Evolutionary conservation across 176 grass and related monocot species (phyloP).

Genomic region (Guadua angustifolia): DNA sequence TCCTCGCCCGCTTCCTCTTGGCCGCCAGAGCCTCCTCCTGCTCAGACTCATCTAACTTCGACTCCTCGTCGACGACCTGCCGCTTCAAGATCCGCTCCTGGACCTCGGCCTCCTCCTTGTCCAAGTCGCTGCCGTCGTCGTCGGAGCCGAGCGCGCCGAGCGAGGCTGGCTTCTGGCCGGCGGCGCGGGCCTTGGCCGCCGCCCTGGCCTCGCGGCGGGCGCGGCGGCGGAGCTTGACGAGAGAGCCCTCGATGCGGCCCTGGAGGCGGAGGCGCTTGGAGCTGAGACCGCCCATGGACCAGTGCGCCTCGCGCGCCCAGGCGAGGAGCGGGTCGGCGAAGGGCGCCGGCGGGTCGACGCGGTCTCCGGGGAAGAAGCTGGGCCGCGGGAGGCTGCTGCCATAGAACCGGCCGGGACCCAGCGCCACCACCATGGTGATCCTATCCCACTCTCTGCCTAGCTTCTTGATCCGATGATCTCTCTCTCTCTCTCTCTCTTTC

Average conservation of each 20-base stretch:
- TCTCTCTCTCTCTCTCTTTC: not conserved
- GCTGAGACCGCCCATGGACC: slow-evolving; percentile 86
- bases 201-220: slow-evolving; percentile 27
- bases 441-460: not conserved
- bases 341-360: slow-evolving; percentile 62
- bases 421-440: slow-evolving; percentile 66
- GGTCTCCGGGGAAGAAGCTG: slow-evolving; percentile 69
- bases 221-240: slow-evolving; percentile 74
- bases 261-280: slow-evolving; percentile 76
- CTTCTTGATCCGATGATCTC: not conserved
- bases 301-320: slow-evolving; percentile 86
- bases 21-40: slow-evolving; percentile 40
- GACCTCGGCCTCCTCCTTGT: slow-evolving; percentile 43
- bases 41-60: slow-evolving; percentile 36
- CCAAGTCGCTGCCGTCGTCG: slow-evolving; percentile 30
- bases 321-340: slow-evolving; percentile 72
- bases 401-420: slow-evolving; percentile 79
- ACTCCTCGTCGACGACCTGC: slow-evolving; percentile 23
- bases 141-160: slow-evolving; percentile 48
- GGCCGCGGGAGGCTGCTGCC: slow-evolving; percentile 74
- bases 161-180: slow-evolving; percentile 41
- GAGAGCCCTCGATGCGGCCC: slow-evolving; percentile 82
- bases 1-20: slow-evolving; percentile 65
- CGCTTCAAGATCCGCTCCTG: slow-evolving; percentile 30
- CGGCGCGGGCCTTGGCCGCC: slow-evolving; percentile 21